Percentiles rank a stretch among this genome's conserved stretches.
Evolutionary conservation across 2,329 filamentous ascomycete genomes (phyloP).

Genomic region (Pseudogymnoascus sp.): DNA sequence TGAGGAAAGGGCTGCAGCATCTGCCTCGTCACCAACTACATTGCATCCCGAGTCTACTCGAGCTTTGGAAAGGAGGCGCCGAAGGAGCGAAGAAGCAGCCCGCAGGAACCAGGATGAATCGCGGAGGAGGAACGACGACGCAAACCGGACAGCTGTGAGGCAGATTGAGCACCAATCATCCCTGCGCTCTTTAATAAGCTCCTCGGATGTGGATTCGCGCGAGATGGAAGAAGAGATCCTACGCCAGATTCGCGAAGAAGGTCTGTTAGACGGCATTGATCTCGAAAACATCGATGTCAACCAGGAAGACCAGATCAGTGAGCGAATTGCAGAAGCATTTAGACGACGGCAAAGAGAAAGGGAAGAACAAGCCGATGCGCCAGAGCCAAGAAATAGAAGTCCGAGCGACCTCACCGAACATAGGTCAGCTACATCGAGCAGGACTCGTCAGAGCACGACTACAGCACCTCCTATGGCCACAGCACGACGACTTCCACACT

Average conservation of each 20-base stretch:
- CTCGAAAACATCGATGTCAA: slow-evolving; percentile 75
- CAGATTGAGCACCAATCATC: slow-evolving; percentile 85
- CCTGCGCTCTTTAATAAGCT: slow-evolving; percentile 72
- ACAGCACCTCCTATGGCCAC: slow-evolving; percentile 18
- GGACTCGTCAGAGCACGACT: background rate
- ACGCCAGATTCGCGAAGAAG: slow-evolving; percentile 79
- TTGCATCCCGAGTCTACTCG: slow-evolving; percentile 27
- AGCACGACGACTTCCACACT: slow-evolving; percentile 32
- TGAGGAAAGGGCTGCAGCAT: slow-evolving; percentile 15
- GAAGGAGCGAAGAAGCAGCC: slow-evolving; percentile 21
- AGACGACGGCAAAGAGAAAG: slow-evolving; percentile 62
- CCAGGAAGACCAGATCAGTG: slow-evolving; percentile 83
- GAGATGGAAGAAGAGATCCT: slow-evolving; percentile 84
- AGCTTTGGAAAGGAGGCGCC: slow-evolving; percentile 20
- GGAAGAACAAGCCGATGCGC: slow-evolving; percentile 31
- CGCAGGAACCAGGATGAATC: slow-evolving; percentile 24
- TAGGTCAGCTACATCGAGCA: background rate
- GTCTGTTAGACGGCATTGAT: slow-evolving; percentile 78
- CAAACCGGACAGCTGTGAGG: slow-evolving; percentile 31
- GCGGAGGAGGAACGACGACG: slow-evolving; percentile 23
- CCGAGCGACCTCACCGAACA: slow-evolving; percentile 26
- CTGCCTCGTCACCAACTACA: slow-evolving; percentile 13
- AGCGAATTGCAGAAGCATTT: slow-evolving; percentile 84
- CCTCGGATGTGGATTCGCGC: slow-evolving; percentile 64
- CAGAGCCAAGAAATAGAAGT: slow-evolving; percentile 38